phyloP scores from a whole-genome alignment of 352 stramenopile species.

The Phytophthora hibernalis region DNA sequence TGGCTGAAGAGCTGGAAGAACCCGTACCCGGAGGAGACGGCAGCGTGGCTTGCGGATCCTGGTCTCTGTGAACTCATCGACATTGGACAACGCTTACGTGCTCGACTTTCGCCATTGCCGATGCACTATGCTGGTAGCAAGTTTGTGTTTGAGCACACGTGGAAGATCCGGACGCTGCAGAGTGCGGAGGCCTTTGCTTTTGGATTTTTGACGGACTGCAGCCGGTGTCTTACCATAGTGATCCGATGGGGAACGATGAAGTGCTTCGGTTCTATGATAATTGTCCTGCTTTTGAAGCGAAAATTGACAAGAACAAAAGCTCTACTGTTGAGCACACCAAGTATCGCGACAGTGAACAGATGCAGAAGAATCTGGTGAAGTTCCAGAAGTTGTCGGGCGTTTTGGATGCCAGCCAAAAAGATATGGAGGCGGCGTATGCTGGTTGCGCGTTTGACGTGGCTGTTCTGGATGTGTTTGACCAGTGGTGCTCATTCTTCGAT shows the following conservation, averaged over 20 bases:
- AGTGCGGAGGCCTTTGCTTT: slow-evolving; percentile 80
- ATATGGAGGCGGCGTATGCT: slow-evolving; percentile 82
- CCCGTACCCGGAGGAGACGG: slow-evolving; percentile 48
- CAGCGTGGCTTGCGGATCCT: slow-evolving; percentile 59
- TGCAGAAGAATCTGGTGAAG: slow-evolving; percentile 56
- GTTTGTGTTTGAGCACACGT: slow-evolving; percentile 82
- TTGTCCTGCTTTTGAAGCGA: slow-evolving; percentile 64
- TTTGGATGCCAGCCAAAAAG: slow-evolving; percentile 43
- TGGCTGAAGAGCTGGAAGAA: slow-evolving; percentile 64
- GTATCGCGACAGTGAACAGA: slow-evolving; percentile 60
- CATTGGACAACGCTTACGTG: slow-evolving; percentile 61
- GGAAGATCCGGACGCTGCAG: slow-evolving; percentile 81
- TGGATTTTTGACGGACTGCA: slow-evolving; percentile 75
- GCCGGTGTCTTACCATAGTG: slow-evolving; percentile 61
- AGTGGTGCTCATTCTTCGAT: slow-evolving; percentile 80
- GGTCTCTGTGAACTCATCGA: slow-evolving; percentile 70
- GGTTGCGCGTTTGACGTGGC: slow-evolving; percentile 85
- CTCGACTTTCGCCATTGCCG: slow-evolving; percentile 43
- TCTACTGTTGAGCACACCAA: slow-evolving; percentile 60
- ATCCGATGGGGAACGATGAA: slow-evolving; percentile 61
- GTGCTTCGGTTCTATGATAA: slow-evolving; percentile 87
- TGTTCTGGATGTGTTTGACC: slow-evolving; percentile 42
- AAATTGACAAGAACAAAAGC: slow-evolving; percentile 70
- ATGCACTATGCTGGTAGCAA: slow-evolving; percentile 40
- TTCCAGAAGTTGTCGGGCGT: slow-evolving; percentile 50